These are phyloP conservation scores for Thielaviopsis punctulata DNA, from an alignment of 2,329 filamentous ascomycete species.

Conservation along the genomic window DNA sequence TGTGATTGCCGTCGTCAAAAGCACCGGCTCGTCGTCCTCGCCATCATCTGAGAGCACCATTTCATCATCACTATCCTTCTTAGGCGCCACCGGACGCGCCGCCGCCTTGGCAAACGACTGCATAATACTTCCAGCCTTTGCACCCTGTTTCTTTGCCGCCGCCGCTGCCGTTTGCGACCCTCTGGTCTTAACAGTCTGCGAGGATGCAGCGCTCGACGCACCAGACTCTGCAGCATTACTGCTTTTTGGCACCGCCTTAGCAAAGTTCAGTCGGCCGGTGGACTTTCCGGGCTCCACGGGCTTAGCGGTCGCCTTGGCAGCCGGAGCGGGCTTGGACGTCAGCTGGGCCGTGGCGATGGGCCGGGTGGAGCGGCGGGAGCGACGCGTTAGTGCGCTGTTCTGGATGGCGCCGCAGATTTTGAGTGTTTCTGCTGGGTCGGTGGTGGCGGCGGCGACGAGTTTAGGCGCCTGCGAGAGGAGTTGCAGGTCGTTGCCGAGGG, in stretches of 20 bases:
- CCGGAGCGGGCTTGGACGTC: neutral
- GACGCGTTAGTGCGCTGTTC: slow-evolving; percentile 6
- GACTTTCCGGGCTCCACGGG: neutral
- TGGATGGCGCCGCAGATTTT: slow-evolving; percentile 5
- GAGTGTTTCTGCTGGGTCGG: slow-evolving; percentile 2
- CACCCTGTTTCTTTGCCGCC: slow-evolving; percentile 15
- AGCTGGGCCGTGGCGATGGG: neutral
- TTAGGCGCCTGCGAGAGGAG: slow-evolving; percentile 3
- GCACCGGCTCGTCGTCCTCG: slow-evolving; percentile 21
- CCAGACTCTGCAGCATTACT: neutral
- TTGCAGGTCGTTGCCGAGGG: slow-evolving; percentile 34
- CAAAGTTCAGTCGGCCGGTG: slow-evolving; percentile 1
- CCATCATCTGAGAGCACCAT: slow-evolving; percentile 23
- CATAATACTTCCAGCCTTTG: slow-evolving; percentile 44
- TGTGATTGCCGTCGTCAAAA: slow-evolving; percentile 16
- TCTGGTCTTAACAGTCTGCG: neutral
- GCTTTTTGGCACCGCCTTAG: neutral
- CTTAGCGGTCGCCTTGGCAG: neutral
- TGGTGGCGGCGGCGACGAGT: neutral
- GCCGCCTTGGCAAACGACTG: slow-evolving; percentile 57
- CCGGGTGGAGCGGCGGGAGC: neutral
- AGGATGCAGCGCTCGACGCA: neutral
- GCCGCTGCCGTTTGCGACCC: neutral
- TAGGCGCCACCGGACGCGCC: slow-evolving; percentile 18
- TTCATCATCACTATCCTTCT: slow-evolving; percentile 17